A percentile compares a stretch with the other conserved stretches of the same genome.
These are phyloP conservation scores for Parascedosporium putredinis DNA, from an alignment of 2,329 filamentous ascomycete species.

Conservation along the genomic window DNA sequence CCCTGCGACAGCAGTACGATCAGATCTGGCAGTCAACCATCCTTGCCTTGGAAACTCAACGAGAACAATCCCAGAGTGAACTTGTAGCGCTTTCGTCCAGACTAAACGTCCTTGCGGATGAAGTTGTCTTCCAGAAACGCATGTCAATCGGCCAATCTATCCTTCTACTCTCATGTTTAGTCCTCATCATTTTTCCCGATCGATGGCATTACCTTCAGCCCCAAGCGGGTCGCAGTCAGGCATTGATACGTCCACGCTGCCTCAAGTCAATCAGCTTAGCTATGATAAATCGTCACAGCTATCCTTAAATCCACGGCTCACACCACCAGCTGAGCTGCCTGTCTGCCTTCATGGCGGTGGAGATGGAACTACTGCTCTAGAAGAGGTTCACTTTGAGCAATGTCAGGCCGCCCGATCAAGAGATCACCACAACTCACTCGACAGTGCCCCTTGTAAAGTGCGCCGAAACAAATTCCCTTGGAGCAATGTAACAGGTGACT, in stretches of 20 bases:
- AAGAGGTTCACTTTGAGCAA: not conserved
- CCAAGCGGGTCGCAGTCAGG: not conserved
- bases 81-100: conserved; percentile 71
- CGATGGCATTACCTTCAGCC: not conserved
- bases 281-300: not conserved
- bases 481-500: too few species aligned
- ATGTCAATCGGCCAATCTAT: conserved; percentile 90
- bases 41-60: conserved; percentile 79
- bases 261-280: not conserved
- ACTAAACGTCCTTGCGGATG: conserved; percentile 84
- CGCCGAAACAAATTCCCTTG: too few species aligned
- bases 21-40: conserved; percentile 95
- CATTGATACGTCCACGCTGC: not conserved
- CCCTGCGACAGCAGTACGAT: conserved; percentile 78
- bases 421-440: too few species aligned
- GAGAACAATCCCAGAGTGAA: conserved; percentile 73
- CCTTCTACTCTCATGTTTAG: conserved; percentile 75
- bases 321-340: not conserved
- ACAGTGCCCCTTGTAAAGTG: too few species aligned
- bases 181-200: conserved; percentile 72
- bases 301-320: not conserved
- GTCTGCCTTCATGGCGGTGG: not conserved
- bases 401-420: not conserved
- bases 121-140: conserved; percentile 76
- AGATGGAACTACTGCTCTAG: not conserved